phyloP scores from a whole-genome alignment of 345 rosid genomes.

The Syzygium jambos region DNA sequence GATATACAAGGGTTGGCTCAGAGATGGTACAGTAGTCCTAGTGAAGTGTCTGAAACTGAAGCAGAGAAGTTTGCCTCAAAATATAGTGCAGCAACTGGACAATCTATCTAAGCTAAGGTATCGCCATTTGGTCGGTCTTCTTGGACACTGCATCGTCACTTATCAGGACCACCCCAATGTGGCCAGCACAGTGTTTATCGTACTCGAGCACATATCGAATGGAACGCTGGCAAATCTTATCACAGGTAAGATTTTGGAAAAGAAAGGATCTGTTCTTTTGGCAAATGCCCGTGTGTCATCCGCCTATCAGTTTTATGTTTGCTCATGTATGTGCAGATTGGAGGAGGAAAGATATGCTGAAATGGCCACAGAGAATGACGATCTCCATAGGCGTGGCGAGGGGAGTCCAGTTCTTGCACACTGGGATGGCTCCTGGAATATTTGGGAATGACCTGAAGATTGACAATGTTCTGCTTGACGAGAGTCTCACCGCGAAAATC shows the following conservation, averaged over 20 bases:
- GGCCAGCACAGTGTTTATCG: conserved; percentile 43
- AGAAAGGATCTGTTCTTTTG: background rate
- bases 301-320: background rate
- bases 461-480: conserved; percentile 68
- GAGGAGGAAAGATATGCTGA: conserved; percentile 66
- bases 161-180: conserved; percentile 61
- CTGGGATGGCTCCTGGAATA: conserved; percentile 74
- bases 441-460: conserved; percentile 69
- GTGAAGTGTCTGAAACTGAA: conserved; percentile 66
- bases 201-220: conserved; percentile 62
- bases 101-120: conserved; percentile 79
- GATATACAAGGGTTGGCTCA: conserved; percentile 67
- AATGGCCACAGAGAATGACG: conserved; percentile 93
- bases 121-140: conserved; percentile 69
- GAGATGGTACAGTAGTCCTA: conserved; percentile 54
- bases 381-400: conserved; percentile 73
- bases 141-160: conserved; percentile 74
- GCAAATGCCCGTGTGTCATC: background rate
- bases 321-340: conserved; percentile 31
- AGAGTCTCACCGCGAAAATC: conserved; percentile 65
- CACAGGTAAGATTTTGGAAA: conserved; percentile 30
- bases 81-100: conserved; percentile 62
- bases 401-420: conserved; percentile 90
- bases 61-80: conserved; percentile 59
- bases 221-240: conserved; percentile 63